Evolutionary conservation across 2,329 filamentous ascomycete species (phyloP).

Genomic region (Penicillium sp.): DNA sequence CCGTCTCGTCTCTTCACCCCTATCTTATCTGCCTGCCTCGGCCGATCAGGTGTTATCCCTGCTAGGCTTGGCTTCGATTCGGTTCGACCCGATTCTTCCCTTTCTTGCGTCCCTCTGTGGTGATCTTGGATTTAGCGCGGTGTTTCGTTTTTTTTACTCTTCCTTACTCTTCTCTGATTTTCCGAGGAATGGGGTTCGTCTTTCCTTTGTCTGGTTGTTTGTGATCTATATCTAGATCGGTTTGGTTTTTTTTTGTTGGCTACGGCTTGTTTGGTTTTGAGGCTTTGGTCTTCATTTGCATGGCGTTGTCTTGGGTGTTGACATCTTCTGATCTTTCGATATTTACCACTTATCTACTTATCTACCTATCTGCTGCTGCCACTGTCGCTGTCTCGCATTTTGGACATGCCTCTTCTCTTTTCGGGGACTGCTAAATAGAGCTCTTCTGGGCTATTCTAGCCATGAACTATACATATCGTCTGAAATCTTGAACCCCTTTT

Average conservation of each 20-base stretch:
- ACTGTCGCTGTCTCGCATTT: constrained; percentile 8
- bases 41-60: constrained; percentile 1
- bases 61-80: neutral
- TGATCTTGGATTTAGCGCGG: constrained; percentile 34
- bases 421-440: constrained; percentile 22
- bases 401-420: constrained; percentile 10
- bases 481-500: neutral
- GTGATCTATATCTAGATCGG: constrained; percentile 11
- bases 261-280: constrained; percentile 9
- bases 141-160: constrained; percentile 22
- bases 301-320: constrained; percentile 32
- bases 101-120: constrained; percentile 19
- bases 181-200: neutral
- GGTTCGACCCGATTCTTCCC: constrained; percentile 1
- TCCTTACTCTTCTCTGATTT: neutral
- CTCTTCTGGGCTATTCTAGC: constrained; percentile 16
- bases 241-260: constrained; percentile 16
- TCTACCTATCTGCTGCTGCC: neutral
- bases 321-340: neutral
- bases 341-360: neutral
- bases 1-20: neutral
- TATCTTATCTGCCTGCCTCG: neutral
- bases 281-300: constrained; percentile 18
- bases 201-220: constrained; percentile 9
- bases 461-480: constrained; percentile 2